Evolutionary conservation across 2,329 filamentous ascomycete genomes (phyloP).

Genomic region (Sporothrix brunneoviolacea): DNA sequence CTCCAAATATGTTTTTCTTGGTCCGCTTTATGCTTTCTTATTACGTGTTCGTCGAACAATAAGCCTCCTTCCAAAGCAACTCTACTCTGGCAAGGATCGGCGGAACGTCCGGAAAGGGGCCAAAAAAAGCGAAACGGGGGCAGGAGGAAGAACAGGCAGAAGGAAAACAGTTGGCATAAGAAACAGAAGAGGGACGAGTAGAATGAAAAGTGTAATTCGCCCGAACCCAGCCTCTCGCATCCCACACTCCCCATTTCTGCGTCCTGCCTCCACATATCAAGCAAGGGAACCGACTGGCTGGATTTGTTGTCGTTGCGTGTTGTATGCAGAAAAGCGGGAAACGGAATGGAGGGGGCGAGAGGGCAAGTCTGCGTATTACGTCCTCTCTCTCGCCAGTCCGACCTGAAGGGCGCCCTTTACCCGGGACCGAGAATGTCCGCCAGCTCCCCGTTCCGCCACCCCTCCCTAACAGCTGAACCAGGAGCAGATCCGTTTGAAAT

Average conservation of each 20-base stretch:
- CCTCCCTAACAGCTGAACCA: too few relatives aligned
- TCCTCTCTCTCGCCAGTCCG: too few relatives aligned
- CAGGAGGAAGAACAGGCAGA: too few relatives aligned
- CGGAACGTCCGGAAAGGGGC: too few relatives aligned
- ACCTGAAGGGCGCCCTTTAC: not conserved
- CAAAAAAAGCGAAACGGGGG: too few relatives aligned
- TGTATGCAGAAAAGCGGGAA: not conserved
- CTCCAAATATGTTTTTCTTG: not conserved
- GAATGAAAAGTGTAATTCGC: not conserved
- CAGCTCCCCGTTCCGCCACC: not conserved
- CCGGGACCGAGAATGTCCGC: constrained; percentile 4
- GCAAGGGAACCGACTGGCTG: constrained; percentile 2
- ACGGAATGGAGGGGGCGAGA: not conserved
- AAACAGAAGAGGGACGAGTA: too few relatives aligned
- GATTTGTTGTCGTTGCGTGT: not conserved
- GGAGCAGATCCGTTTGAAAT: too few relatives aligned
- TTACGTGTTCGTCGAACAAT: not conserved
- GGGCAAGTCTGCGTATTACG: too few relatives aligned
- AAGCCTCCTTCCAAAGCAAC: not conserved
- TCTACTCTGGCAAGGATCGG: too few relatives aligned
- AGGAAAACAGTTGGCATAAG: too few relatives aligned
- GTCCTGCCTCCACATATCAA: too few relatives aligned
- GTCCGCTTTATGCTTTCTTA: not conserved
- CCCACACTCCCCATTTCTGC: not conserved
- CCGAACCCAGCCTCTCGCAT: constrained; percentile 1